Evolutionary conservation across 495 filamentous ascomycete species (phyloP).

Genomic region (Penicillium pulvis): DNA sequence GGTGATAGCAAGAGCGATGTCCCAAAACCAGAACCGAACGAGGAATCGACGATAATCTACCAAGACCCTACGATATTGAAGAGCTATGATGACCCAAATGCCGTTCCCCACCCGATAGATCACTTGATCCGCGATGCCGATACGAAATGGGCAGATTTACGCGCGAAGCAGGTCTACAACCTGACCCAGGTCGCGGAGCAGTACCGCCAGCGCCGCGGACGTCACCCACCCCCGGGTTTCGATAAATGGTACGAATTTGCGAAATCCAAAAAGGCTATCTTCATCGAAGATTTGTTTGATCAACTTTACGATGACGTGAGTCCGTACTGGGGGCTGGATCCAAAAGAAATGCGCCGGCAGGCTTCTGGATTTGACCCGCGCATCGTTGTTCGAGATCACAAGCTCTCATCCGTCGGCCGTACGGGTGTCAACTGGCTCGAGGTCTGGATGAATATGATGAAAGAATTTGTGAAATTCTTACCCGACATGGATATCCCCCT

Average conservation of each 20-base stretch:
- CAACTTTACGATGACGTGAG: background rate
- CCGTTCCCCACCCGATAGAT: background rate
- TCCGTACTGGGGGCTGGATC: background rate
- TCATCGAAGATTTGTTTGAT: constrained; percentile 1
- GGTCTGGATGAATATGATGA: background rate
- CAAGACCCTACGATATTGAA: background rate
- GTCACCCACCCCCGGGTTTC: background rate
- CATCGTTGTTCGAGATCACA: background rate
- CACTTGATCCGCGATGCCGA: background rate
- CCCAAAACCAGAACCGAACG: background rate
- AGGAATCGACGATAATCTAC: background rate
- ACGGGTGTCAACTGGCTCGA: background rate
- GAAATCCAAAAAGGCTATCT: background rate
- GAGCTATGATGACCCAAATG: background rate
- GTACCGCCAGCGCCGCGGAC: background rate
- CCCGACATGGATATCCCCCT: background rate
- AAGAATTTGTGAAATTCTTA: background rate
- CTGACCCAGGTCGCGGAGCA: background rate
- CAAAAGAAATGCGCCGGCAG: background rate
- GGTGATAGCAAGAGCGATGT: background rate
- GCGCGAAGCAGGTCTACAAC: background rate
- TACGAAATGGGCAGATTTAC: background rate
- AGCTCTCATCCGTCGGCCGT: background rate
- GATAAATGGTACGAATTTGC: background rate
- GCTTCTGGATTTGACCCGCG: background rate